Base-by-base conservation (phyloP, 2,329 filamentous ascomycete genomes). In the Aspergillus sp. region DNA sequence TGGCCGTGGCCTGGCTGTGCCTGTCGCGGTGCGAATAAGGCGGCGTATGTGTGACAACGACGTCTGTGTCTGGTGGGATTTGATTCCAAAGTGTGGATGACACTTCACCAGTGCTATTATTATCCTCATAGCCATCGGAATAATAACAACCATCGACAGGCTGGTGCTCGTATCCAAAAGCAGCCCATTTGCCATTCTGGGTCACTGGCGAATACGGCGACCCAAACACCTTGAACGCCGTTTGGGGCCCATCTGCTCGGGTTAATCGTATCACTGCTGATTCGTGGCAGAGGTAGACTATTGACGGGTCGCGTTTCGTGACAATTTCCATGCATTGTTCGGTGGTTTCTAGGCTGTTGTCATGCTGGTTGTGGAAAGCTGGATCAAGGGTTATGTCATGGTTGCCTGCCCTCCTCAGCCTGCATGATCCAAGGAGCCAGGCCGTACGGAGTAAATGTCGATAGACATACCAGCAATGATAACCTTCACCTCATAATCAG, bases 11-110 rank as follows among this genome's bases (percentile, higher is more conserved):
- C 30, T 6, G 30, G 30, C 8, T 9, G 5, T 9, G 30, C 8
- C 30, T 5, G 30, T 81, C 77, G 51, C 73, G 72, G 57, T 74
- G 70, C 29, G 67, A 71, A 43, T 64, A 64, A 19, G 77, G 73
- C 45, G 79, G 78, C 41, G 74, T 77, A 65, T 82, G 78, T 9
- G 77, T 79, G 36, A 81, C 65, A 9, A 81, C 61, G 32, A 81
- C 63, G 55, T 81, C 76, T 3, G 70, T 65, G 42, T 77, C 74
- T 12, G 63, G 52, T 41, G 76, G 74, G 28, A 81, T 75, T 6
- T 64, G 61, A 41, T 60, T 50, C 78, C 78, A 82, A 6, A 78
- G 19, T 19, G 19, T 19, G 19, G 19, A 19, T 19, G 19, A 19
- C 19, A 19, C 19, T 19, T 19, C 19, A 19, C 19, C 19, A 19